phyloP scores from a whole-genome alignment of 306 rosid species.

The Oemleria cerasiformis region DNA sequence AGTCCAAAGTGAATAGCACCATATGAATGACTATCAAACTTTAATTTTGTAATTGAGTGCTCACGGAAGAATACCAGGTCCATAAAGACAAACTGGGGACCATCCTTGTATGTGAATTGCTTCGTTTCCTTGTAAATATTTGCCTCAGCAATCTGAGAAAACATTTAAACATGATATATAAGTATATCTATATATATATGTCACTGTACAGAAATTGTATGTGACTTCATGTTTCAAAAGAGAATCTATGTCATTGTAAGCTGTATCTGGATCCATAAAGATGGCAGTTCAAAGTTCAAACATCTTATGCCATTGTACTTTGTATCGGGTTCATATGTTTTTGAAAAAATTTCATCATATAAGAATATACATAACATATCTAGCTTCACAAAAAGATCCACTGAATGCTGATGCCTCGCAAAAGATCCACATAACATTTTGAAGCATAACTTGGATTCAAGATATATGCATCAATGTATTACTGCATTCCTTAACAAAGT shows the following conservation, averaged over 20 bases:
- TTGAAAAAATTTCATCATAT: background rate
- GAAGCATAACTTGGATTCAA: background rate
- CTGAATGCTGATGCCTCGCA: background rate
- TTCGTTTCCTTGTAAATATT: conserved; percentile 83
- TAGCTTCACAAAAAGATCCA: background rate
- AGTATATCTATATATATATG: background rate
- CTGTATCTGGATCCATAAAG: no score
- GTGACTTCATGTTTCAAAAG: background rate
- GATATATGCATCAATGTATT: background rate
- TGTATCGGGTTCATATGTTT: background rate
- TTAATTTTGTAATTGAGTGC: background rate
- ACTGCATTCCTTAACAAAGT: background rate
- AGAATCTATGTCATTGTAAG: background rate
- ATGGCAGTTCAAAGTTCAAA: no score
- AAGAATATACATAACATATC: background rate
- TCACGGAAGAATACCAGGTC: conserved; percentile 70
- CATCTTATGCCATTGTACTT: background rate
- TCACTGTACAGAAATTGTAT: background rate
- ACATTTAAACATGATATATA: conserved; percentile 8
- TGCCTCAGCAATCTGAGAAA: conserved; percentile 68
- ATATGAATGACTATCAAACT: background rate
- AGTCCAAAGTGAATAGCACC: background rate
- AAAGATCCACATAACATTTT: background rate
- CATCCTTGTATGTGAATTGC: conserved; percentile 94
- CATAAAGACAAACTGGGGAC: conserved; percentile 89